phyloP scores from a whole-genome alignment of 495 filamentous ascomycete species.

The Parathielavia hyrcaniae region DNA sequence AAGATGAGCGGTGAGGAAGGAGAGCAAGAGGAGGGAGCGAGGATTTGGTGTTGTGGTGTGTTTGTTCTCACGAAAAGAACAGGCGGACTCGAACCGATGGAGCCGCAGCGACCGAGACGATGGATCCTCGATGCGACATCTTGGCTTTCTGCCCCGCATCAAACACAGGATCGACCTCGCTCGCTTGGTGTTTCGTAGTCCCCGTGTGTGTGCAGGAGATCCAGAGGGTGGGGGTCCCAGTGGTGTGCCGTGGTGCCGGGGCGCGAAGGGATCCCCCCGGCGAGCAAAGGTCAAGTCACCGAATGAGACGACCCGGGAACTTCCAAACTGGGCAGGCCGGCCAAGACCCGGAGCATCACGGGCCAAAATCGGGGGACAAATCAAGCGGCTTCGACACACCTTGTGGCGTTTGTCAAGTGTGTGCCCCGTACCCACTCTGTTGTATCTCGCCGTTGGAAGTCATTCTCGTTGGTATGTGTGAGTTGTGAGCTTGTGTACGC shows the following conservation, averaged over 20 bases:
- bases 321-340: slow-evolving; percentile 14
- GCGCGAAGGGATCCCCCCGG: slow-evolving; percentile 4
- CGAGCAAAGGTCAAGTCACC: slow-evolving; percentile 7
- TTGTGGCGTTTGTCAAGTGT: not conserved
- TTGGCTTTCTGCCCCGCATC: slow-evolving; percentile 6
- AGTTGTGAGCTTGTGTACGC: not conserved
- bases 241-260: not conserved
- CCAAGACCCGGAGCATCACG: not conserved
- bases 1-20: slow-evolving; percentile 7
- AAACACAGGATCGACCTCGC: not conserved
- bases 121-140: not conserved
- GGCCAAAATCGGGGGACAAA: not conserved
- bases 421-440: not conserved
- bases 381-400: slow-evolving; percentile 1
- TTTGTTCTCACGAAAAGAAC: not conserved
- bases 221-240: slow-evolving; percentile 5
- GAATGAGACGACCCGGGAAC: slow-evolving; percentile 10
- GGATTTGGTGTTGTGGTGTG: slow-evolving; percentile 2
- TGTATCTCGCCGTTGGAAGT: not conserved
- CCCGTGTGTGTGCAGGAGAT: not conserved
- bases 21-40: not conserved
- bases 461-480: not conserved
- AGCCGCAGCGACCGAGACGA: not conserved
- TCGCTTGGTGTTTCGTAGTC: not conserved
- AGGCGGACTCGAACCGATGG: not conserved